A percentile compares a stretch with the other conserved stretches of the same genome.
phyloP scores from a whole-genome alignment of 2,329 filamentous ascomycete genomes.

The Dothistroma pini region DNA sequence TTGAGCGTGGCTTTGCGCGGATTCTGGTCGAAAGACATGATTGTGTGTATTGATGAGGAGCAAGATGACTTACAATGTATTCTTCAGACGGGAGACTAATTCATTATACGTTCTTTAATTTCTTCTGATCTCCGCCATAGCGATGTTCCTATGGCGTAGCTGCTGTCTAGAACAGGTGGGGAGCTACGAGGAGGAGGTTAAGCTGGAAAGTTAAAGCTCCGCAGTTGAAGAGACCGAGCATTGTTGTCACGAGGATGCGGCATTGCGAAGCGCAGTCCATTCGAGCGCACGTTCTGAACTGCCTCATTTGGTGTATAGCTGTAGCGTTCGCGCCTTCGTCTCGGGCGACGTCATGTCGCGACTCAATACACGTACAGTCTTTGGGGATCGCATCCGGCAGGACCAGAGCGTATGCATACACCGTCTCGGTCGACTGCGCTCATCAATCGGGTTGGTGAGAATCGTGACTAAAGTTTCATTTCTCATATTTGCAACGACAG shows the following conservation, averaged over 20 bases:
- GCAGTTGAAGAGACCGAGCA: background rate
- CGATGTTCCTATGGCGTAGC: background rate
- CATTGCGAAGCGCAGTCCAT: background rate
- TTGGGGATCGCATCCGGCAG: background rate
- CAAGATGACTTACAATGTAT: background rate
- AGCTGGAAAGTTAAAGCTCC: background rate
- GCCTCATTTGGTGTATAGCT: background rate
- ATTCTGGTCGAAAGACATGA: constrained; percentile 29
- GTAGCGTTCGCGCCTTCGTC: background rate
- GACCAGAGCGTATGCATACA: background rate
- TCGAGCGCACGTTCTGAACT: background rate
- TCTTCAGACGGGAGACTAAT: background rate
- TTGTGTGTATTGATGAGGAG: constrained; percentile 3
- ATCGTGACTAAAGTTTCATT: background rate
- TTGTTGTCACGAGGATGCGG: background rate
- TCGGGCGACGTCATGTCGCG: background rate
- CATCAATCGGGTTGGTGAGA: background rate
- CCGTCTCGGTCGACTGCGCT: background rate
- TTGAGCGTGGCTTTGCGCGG: constrained; percentile 37
- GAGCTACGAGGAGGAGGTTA: background rate
- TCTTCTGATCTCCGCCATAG: background rate
- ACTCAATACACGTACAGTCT: background rate
- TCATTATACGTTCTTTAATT: background rate
- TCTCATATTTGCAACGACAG: constrained; percentile 2
- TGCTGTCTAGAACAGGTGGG: background rate